phyloP scores from a whole-genome alignment of 1,139 yeast genomes.

The Sugiyamaella novakii region DNA sequence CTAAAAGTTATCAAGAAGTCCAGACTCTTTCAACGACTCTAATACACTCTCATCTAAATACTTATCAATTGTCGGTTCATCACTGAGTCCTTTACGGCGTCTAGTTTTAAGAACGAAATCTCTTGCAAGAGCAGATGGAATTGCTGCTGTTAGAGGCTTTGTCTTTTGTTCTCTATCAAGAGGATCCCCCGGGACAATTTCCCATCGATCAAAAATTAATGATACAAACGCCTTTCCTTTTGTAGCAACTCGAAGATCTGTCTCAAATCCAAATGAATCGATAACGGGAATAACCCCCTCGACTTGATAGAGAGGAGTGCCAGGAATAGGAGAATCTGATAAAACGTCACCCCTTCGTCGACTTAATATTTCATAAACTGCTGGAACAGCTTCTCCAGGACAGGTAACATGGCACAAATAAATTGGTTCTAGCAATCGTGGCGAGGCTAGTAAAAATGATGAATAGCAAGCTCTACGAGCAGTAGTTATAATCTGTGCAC shows the following conservation, averaged over 20 bases:
- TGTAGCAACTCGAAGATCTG: slow-evolving; percentile 76
- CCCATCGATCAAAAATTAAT: slow-evolving; percentile 70
- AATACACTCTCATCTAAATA: slow-evolving; percentile 67
- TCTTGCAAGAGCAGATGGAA: slow-evolving; percentile 68
- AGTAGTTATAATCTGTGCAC: slow-evolving; percentile 82
- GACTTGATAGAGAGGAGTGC: slow-evolving; percentile 67
- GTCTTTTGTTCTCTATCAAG: slow-evolving; percentile 64
- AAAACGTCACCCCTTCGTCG: slow-evolving; percentile 70
- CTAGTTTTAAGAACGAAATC: slow-evolving; percentile 91
- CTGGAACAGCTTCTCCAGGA: slow-evolving; percentile 49
- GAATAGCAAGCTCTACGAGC: slow-evolving; percentile 82
- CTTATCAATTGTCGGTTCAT: slow-evolving; percentile 72
- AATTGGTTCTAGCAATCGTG: slow-evolving; percentile 80
- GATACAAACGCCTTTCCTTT: slow-evolving; percentile 78
- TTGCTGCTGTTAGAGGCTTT: slow-evolving; percentile 77
- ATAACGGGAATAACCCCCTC: slow-evolving; percentile 79
- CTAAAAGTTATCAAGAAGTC: slow-evolving; percentile 36
- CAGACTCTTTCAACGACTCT: slow-evolving; percentile 55
- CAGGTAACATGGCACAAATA: slow-evolving; percentile 66
- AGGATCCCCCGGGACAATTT: slow-evolving; percentile 88
- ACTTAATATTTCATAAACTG: slow-evolving; percentile 55
- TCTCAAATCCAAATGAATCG: slow-evolving; percentile 86
- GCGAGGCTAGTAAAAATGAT: slow-evolving; percentile 76
- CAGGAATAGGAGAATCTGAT: slow-evolving; percentile 61
- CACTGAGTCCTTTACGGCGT: slow-evolving; percentile 72